Evolutionary conservation across 768 basidiomycete species (phyloP).

Genomic region (Tylopilus cervinicoccineus): DNA sequence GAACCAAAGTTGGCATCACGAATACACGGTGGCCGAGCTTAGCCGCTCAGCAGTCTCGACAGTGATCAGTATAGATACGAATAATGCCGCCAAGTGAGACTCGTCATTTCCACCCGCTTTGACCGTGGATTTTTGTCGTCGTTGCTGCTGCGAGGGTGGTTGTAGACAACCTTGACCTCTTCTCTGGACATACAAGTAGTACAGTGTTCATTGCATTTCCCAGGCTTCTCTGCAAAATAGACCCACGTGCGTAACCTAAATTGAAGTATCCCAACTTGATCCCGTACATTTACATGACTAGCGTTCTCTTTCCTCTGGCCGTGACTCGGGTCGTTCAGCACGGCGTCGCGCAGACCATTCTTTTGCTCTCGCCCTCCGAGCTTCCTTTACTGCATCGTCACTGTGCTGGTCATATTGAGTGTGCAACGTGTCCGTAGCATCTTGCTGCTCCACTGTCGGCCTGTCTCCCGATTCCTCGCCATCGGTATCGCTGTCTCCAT

Average conservation of each 20-base stretch:
- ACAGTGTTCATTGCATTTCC: not conserved
- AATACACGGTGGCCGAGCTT: slow-evolving; percentile 2
- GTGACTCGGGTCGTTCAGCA: slow-evolving; percentile 14
- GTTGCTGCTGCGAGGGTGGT: no score
- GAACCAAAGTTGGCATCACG: slow-evolving; percentile 8
- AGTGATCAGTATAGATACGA: not conserved
- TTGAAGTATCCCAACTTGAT: no score
- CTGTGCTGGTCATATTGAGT: not conserved
- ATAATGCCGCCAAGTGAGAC: not conserved
- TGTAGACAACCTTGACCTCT: no score
- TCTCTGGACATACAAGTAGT: no score
- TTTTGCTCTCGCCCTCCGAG: slow-evolving; percentile 51
- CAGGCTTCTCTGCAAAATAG: not conserved
- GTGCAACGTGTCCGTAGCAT: not conserved
- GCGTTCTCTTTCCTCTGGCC: not conserved
- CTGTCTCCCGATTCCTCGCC: slow-evolving; percentile 29
- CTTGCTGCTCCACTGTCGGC: slow-evolving; percentile 3
- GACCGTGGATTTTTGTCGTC: not conserved
- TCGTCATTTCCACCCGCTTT: no score
- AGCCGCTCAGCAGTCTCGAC: not conserved
- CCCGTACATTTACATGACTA: no score
- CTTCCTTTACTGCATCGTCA: slow-evolving; percentile 34
- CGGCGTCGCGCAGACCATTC: slow-evolving; percentile 56
- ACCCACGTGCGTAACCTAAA: not conserved
- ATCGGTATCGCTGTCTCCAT: slow-evolving; percentile 54